Base-by-base conservation (phyloP, 768 basidiomycete species). In the Amanita exitialis region DNA sequence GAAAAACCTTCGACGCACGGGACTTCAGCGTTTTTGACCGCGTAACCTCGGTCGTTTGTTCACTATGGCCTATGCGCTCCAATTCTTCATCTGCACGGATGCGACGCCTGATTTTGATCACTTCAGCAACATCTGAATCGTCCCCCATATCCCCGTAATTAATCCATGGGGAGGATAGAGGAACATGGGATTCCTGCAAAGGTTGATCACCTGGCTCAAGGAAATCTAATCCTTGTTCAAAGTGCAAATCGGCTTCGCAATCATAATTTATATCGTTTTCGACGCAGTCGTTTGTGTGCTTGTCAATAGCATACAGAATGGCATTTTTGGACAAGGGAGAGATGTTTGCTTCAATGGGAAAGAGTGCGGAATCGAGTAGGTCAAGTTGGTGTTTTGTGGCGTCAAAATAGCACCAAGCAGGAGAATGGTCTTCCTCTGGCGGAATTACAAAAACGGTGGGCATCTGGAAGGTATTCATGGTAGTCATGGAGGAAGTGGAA, bases 121-220 rank as follows among this genome's bases (percentile, higher is more conserved):
- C 75, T 59, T 83, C 81, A 12, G 81, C 65, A 32, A 82, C 72
- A 56, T 80, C 80, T 16, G 76, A 79, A 53, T 76, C 77, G 52
- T 73, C 63, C 13, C 66, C 71, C 36, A 59, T 47, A 35, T 64
- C 60, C 36, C 53, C 43, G 57, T 13, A 27, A 27, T 20, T 42
- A 38, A 44, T 62, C 47, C 42, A 39, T 48, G 55, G 36, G 49
- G 56, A 25, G 54, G 54, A 45, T 43, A 41, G 37, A 37, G 49
- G 54, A 44, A 56, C 56, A 49, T 53, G 35, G 48, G 50, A 51
- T 53, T 57, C 58, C n/a, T 47, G 54, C 16, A 54, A 50, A 23
- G 49, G 25, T 38, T 54, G 45, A 39, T 58, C 56, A 15, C 58
- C 57, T 1, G 8, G 30, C 10, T 30, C 32, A 32, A 13, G 12